Conservation (phyloP, 176 grass and related monocot species). For the Tillandsia fasciculata region DNA sequence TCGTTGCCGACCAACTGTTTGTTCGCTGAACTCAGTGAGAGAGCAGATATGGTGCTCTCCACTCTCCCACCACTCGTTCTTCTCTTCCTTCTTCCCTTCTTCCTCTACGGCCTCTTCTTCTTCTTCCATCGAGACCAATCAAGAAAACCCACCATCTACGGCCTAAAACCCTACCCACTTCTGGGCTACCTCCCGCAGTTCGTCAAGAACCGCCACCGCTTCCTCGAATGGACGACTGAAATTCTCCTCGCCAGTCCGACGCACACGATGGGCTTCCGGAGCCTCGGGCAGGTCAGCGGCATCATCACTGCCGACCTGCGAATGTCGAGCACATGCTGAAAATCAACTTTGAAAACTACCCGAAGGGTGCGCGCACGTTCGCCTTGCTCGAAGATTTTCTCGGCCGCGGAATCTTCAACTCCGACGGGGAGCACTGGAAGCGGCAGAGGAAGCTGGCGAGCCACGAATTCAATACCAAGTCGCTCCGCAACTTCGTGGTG, state of each 20-base stretch:
- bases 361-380: conserved; percentile 62
- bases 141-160: too few species aligned
- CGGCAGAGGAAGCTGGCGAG: conserved; percentile 73
- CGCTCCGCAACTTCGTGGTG: conserved; percentile 35
- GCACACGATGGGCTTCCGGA: conserved; percentile 72
- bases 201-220: conserved; percentile 44
- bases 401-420: conserved; percentile 79
- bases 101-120: too few species aligned
- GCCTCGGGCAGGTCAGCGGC: conserved; percentile 31
- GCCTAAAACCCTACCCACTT: too few species aligned
- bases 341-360: conserved; percentile 55
- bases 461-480: conserved; percentile 30
- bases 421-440: conserved; percentile 56
- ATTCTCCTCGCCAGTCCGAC: conserved; percentile 58
- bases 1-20: too few species aligned
- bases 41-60: too few species aligned
- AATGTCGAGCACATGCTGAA: conserved; percentile 65
- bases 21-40: too few species aligned
- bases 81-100: too few species aligned
- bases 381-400: conserved; percentile 77
- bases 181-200: background rate
- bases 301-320: conserved; percentile 53
- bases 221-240: conserved; percentile 84
- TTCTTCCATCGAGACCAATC: too few species aligned
- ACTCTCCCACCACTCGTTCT: too few species aligned